Conservation (phyloP, 208 protist species). For the Wallacemonas sp. region DNA sequence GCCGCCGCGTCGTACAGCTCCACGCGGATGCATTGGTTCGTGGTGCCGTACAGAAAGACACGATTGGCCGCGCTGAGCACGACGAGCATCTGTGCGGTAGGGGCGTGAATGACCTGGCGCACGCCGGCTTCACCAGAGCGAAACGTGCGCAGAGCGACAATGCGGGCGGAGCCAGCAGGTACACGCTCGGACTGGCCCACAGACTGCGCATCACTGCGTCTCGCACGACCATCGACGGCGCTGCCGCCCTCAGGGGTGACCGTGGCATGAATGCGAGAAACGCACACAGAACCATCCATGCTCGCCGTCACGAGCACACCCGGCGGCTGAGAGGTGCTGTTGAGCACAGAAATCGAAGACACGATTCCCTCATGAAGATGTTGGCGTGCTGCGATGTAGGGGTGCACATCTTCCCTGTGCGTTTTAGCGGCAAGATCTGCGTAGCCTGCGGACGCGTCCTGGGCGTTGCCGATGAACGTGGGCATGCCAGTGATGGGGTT, state of each 20-base stretch:
- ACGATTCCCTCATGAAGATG: slow-evolving; percentile 31
- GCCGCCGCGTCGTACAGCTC: slow-evolving; percentile 73
- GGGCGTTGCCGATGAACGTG: slow-evolving; percentile 10
- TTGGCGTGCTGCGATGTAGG: slow-evolving; percentile 24
- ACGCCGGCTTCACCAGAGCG: slow-evolving; percentile 34
- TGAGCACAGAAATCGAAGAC: slow-evolving; percentile 21
- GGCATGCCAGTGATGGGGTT: slow-evolving; percentile 4
- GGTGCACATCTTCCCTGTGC: slow-evolving; percentile 1
- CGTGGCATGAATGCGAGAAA: slow-evolving; percentile 18
- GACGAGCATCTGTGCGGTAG: slow-evolving; percentile 32
- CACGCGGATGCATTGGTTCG: slow-evolving; percentile 33
- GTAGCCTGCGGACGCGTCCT: slow-evolving; percentile 21
- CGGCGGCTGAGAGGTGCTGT: slow-evolving; percentile 20
- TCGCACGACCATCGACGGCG: slow-evolving; percentile 15
- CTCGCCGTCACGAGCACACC: slow-evolving; percentile 37
- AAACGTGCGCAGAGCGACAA: slow-evolving; percentile 19
- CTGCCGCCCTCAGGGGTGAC: background rate
- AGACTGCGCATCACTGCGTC: no score
- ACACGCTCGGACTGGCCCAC: slow-evolving; percentile 20
- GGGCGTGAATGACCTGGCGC: slow-evolving; percentile 30
- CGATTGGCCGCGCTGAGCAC: slow-evolving; percentile 40
- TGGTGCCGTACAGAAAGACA: slow-evolving; percentile 34
- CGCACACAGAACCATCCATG: slow-evolving; percentile 44
- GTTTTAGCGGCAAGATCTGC: slow-evolving; percentile 8
- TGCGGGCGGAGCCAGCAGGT: background rate